Evolutionary conservation across 768 basidiomycete species (phyloP), one percentile per base, ranked within the genome.

Genomic region (Lenzites betulinus): DNA sequence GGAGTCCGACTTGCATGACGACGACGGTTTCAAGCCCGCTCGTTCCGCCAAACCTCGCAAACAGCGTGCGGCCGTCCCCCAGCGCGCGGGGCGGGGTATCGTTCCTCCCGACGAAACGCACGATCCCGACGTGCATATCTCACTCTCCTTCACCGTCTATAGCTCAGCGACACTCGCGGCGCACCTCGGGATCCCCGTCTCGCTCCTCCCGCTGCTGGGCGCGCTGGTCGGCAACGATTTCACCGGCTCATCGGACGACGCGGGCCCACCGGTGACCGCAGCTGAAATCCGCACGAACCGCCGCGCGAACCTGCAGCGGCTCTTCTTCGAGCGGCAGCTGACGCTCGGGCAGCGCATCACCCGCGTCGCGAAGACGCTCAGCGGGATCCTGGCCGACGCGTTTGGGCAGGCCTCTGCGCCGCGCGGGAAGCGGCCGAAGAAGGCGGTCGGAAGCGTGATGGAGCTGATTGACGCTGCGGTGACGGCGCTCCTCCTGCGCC

Each of bases 171-270:
- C 71, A 0, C 79, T 93, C 35, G 89, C 92, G 9, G 69, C 78
- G 0, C 86, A 89, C 66, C 73, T 94, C 2, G 80, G 84, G 48
- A 75, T 93, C 13, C 88, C 92, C 0, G 75, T 83, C 7, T 82
- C 87, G 0, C 79, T 93, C 39, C 82, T 94, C 30, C 92, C 92
- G 1, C 79, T 94, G 7, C 76, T 93, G 3, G 90, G 86, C 20
- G 88, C 92, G 11, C 75, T 93, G 18, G 82, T 92, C 4, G 92
- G 92, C 50, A 93, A 93, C 66, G 92, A 93, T 70, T 93, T 84
- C 68, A 82, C 89, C 0, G 81, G 79, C 50, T 79, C 57, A 0
- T 44, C 54, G 12, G 64, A 67, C 20, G 68, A 68, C 25, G 38
- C 68, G 2, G 64, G 63, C 1, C 54, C 65, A 7, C 58, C 61